Percentiles rank a stretch among this genome's conserved stretches.
Evolutionary conservation across 139 green algal genomes (phyloP).

Genomic region (Micractinium sp.): DNA sequence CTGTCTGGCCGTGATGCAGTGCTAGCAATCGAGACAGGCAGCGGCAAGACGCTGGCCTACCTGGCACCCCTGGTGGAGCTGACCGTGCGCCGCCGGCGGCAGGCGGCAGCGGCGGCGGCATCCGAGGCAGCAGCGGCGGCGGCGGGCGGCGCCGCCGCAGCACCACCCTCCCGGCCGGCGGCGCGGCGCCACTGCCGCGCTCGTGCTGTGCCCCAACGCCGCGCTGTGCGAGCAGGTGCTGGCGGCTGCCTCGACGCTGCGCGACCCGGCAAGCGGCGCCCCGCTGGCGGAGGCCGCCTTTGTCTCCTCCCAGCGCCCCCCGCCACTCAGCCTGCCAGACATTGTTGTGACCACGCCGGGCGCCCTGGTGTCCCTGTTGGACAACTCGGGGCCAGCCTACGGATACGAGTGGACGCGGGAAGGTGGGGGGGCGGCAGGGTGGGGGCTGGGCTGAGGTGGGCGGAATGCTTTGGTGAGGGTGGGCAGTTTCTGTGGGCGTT

Average conservation of each 20-base stretch:
- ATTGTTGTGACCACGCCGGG: slow-evolving; percentile 81
- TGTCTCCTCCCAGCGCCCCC: slow-evolving; percentile 63
- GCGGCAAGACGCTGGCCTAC: slow-evolving; percentile 97
- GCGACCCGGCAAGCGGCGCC: slow-evolving; percentile 20
- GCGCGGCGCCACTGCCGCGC: slow-evolving; percentile 21
- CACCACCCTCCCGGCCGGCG: not conserved
- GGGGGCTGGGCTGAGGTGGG: not conserved
- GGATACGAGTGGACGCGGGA: slow-evolving; percentile 71
- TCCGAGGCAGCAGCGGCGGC: not conserved
- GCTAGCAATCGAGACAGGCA: slow-evolving; percentile 95
- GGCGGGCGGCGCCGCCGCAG: not conserved
- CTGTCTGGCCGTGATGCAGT: slow-evolving; percentile 74
- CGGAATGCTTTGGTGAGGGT: not conserved
- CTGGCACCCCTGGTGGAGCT: slow-evolving; percentile 78
- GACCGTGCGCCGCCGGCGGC: slow-evolving; percentile 41
- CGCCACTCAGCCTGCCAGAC: slow-evolving; percentile 67
- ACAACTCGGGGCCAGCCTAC: slow-evolving; percentile 51
- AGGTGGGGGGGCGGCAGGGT: not conserved
- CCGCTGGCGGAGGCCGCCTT: slow-evolving; percentile 53
- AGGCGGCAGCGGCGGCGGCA: not conserved
- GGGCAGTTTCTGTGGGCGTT: no score
- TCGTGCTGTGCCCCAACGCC: slow-evolving; percentile 91
- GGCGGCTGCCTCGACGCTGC: slow-evolving; percentile 42
- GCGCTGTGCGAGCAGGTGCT: slow-evolving; percentile 82
- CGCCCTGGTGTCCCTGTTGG: slow-evolving; percentile 61